Percentiles rank a stretch among this genome's conserved stretches.
Conservation (phyloP, 2,329 filamentous ascomycete species). For the Fragosphaeria purpurea region DNA sequence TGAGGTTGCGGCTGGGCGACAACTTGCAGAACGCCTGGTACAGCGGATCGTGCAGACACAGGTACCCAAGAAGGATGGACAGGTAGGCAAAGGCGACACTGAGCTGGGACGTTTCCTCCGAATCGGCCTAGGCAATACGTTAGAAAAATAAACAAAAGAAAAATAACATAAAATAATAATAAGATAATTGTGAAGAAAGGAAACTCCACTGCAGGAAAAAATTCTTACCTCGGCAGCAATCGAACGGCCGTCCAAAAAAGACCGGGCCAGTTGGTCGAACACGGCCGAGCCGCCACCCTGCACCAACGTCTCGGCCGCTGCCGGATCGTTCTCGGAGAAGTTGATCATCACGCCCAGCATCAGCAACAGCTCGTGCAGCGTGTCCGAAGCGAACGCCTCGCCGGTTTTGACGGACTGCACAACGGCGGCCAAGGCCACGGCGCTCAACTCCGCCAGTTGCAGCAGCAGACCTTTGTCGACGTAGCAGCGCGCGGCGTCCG, state of each 20-base stretch:
- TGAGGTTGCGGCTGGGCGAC: slow-evolving; percentile 33
- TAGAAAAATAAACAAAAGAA: neutral
- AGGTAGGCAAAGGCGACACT: slow-evolving; percentile 84
- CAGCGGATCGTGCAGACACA: slow-evolving; percentile 50
- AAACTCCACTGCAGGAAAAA: neutral
- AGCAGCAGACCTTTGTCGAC: slow-evolving; percentile 47
- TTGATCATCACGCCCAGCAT: slow-evolving; percentile 80
- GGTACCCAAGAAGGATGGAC: slow-evolving; percentile 70
- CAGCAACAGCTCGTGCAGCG: slow-evolving; percentile 64
- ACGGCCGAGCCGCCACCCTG: slow-evolving; percentile 22
- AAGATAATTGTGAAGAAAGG: neutral
- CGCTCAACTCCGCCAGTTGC: slow-evolving; percentile 38
- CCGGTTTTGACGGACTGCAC: slow-evolving; percentile 34
- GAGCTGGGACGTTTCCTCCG: slow-evolving; percentile 62
- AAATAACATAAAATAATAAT: slow-evolving; percentile 13
- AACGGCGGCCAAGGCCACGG: slow-evolving; percentile 39
- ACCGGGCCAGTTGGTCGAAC: slow-evolving; percentile 43
- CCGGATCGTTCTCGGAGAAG: slow-evolving; percentile 65
- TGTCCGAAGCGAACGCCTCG: slow-evolving; percentile 36
- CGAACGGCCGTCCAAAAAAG: slow-evolving; percentile 60
- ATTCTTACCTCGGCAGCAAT: slow-evolving; percentile 55
- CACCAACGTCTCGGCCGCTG: slow-evolving; percentile 42
- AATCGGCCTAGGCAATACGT: slow-evolving; percentile 44
- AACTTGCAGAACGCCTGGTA: slow-evolving; percentile 32
- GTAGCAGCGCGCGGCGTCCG: slow-evolving; percentile 58